Base-by-base conservation (phyloP, 2,329 filamentous ascomycete genomes). In the Herpotrichia juniperi region DNA sequence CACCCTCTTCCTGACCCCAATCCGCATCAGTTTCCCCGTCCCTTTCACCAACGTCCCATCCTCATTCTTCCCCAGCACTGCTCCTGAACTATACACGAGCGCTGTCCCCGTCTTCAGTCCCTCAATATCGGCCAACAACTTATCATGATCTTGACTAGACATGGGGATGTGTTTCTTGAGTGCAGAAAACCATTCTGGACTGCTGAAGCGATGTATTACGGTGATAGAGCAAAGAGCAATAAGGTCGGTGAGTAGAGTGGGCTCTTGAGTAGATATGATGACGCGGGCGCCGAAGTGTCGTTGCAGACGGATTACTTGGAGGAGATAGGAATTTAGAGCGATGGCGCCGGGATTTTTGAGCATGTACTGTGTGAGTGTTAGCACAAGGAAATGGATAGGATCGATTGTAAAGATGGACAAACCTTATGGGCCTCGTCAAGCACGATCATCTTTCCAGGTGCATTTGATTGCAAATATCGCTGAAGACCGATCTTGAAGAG, bases 391-490 rank as follows among this genome's bases (percentile, higher is more conserved):
- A 25, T 22, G 39, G 12, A 30, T 9, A 40, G 31, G 31, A 39
- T 2, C 4, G n/a, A 16, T n/a, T 19, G 45, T 10, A 40, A 19
- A 8, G 19, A 11, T 47, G 34, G 2, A 37, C 50, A 44, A 69
- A 83, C 81, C 62, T 92, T 92, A 66, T 94, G 90, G 0, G 90
- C 90, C 66, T 93, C 89, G 56, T 93, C 89, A 0, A 93, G 76
- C 0, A 87, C 88, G 12, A 93, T 73, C 31, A 92, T 77, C 4
- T 85, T 80, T 0, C 87, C 68, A 0, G 69, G 58, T 0, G 60
- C 57, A 1, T 25, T 28, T 10, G 62, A 62, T 14, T 87, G 82
- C 0, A 90, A 70, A 62, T 90, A 91, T 0, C 90, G 73, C 2
- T 79, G 79, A 1, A 93, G 76, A 17, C 84, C 88, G 34, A 92